Evolutionary conservation across 441 rosid genomes (phyloP), one percentile per base, ranked within the genome.

Genomic region (Dalechampia spathulata): DNA sequence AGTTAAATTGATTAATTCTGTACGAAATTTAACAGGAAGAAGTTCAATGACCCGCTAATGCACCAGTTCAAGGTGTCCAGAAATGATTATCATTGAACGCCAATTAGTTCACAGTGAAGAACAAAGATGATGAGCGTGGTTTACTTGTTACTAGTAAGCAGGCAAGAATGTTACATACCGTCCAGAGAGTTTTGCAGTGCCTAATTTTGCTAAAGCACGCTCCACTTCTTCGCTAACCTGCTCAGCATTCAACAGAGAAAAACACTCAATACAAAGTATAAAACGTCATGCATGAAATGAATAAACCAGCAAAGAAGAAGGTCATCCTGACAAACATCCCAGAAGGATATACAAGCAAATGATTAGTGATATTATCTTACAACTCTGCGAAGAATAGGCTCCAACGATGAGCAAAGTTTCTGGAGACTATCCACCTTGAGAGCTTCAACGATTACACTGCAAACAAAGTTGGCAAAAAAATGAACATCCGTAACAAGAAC

Each of bases 201-300:
- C 88, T 23, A 86, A 61, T 73, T 90, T 90, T 41, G 97, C 86
- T 61, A 90, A 68, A 62, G 97, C 97, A 42, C 95, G 82, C 63
- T 90, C 97, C 58, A 90, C 88, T 75, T 90, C 97, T 75, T 90
- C 97, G 7, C 97, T 90, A 51, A 90, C 93, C 97, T 90, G 69
- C 51, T 64, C 57, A 12, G 55, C 52, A n/a, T n/a, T n/a, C n/a
- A n/a, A n/a, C n/a, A n/a, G n/a, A n/a, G n/a, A n/a, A n/a, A n/a
- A n/a, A n/a, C n/a, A n/a, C n/a, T n/a, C n/a, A n/a, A n/a, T n/a
- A n/a, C n/a, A n/a, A n/a, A n/a, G n/a, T n/a, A n/a, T n/a, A n/a
- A n/a, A n/a, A n/a, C n/a, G n/a, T n/a, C n/a, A n/a, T n/a, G n/a
- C n/a, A n/a, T n/a, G n/a, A n/a, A n/a, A n/a, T n/a, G n/a, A n/a